Evolutionary conservation across 2,329 filamentous ascomycete genomes (phyloP).

Genomic region (Torrubiella hemipterigena): DNA sequence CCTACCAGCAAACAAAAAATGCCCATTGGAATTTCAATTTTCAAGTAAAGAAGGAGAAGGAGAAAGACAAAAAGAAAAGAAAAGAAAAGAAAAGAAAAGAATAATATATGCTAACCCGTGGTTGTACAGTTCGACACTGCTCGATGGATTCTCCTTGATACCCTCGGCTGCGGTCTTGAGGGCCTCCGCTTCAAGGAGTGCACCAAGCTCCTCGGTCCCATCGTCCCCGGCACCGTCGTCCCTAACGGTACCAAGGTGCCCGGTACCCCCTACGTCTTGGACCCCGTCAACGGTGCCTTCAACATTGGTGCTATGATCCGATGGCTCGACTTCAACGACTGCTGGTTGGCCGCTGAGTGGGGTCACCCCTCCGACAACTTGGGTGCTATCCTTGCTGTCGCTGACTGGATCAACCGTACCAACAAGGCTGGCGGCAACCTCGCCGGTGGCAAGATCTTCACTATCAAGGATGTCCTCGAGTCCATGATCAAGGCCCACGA

Average conservation of each 20-base stretch:
- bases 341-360: constrained; percentile 98
- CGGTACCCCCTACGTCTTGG: constrained; percentile 86
- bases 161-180: constrained; percentile 91
- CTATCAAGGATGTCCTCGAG: constrained; percentile 82
- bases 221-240: constrained; percentile 81
- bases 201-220: constrained; percentile 83
- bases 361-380: constrained; percentile 97
- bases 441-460: constrained; percentile 79
- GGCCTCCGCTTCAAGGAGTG: constrained; percentile 93
- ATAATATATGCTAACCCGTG: constrained; percentile 6
- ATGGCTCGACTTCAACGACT: constrained; percentile 99
- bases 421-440: constrained; percentile 65
- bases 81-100: not conserved
- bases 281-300: constrained; percentile 92
- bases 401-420: constrained; percentile 95
- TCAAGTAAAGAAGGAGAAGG: not conserved
- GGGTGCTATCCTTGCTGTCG: constrained; percentile 89
- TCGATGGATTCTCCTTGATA: constrained; percentile 92
- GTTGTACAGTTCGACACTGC: constrained; percentile 73
- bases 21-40: not conserved
- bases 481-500: constrained; percentile 99
- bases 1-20: not conserved
- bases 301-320: constrained; percentile 98
- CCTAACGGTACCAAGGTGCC: constrained; percentile 87
- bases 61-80: not conserved